Conservation (phyloP, 2,329 filamentous ascomycete species). For the Coniosporium tulheliwenetii region DNA sequence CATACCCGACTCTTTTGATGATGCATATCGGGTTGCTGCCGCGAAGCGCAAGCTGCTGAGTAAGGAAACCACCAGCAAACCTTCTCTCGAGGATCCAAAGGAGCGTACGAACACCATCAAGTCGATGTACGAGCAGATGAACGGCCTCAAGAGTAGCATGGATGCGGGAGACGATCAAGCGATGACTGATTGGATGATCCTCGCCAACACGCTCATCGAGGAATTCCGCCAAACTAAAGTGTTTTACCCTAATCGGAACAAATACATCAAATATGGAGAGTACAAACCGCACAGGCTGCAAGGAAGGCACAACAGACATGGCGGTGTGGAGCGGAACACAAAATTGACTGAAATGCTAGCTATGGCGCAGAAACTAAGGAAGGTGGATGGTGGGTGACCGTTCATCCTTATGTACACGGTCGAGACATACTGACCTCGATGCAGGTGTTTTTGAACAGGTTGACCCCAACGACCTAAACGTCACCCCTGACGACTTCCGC, state of each 20-base stretch:
- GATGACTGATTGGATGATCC: constrained; percentile 41
- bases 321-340: background rate
- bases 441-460: background rate
- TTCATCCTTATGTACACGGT: background rate
- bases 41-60: constrained; percentile 1
- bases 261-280: constrained; percentile 22
- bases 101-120: constrained; percentile 11
- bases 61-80: background rate
- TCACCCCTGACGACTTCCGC: constrained; percentile 44
- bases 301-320: constrained; percentile 5
- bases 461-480: constrained; percentile 1
- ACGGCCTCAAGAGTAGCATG: constrained; percentile 18
- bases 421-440: background rate
- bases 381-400: constrained; percentile 5
- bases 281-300: constrained; percentile 21
- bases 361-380: constrained; percentile 27
- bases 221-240: constrained; percentile 44
- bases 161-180: constrained; percentile 33
- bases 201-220: constrained; percentile 40
- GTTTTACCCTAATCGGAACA: constrained; percentile 39
- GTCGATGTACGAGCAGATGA: constrained; percentile 6
- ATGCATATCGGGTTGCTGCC: constrained; percentile 7
- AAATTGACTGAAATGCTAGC: constrained; percentile 12
- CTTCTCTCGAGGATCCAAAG: constrained; percentile 3
- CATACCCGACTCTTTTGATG: constrained; percentile 6